phyloP scores from a whole-genome alignment of 1,284 basidiomycete species.

The Leccinum laetum region DNA sequence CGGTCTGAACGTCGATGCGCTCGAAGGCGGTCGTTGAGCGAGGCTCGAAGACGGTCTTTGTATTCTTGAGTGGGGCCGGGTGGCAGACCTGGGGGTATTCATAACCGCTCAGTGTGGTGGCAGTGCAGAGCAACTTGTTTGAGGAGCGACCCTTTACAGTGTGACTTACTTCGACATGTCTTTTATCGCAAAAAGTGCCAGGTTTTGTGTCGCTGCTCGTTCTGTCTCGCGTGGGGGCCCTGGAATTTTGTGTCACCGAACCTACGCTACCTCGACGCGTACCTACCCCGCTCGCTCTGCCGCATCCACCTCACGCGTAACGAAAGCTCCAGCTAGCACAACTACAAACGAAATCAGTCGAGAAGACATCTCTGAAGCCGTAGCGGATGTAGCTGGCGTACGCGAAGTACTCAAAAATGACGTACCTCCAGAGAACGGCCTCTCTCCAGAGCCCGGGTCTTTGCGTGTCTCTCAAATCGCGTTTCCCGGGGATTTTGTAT shows the following conservation, averaged over 20 bases:
- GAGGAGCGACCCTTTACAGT: too few relatives aligned
- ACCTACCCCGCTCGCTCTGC: constrained; percentile 22
- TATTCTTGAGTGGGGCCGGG: constrained; percentile 21
- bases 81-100: constrained; percentile 23
- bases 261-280: constrained; percentile 26
- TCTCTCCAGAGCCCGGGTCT: constrained; percentile 12
- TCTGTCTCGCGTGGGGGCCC: constrained; percentile 1
- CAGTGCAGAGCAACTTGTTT: constrained; percentile 15
- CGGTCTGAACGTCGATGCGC: constrained; percentile 40
- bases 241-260: constrained; percentile 1
- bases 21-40: constrained; percentile 37
- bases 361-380: constrained; percentile 21
- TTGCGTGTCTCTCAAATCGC: constrained; percentile 18
- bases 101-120: constrained; percentile 15
- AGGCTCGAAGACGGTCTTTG: constrained; percentile 34
- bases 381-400: constrained; percentile 15
- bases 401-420: constrained; percentile 13
- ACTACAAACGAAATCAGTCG: constrained; percentile 14
- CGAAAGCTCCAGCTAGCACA: constrained; percentile 33
- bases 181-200: constrained; percentile 13
- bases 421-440: constrained; percentile 11
- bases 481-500: constrained; percentile 28
- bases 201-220: constrained; percentile 11
- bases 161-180: constrained; percentile 14
- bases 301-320: constrained; percentile 11